A percentile compares a stretch with the other conserved stretches of the same genome.
Conservation (phyloP, 768 basidiomycete genomes). For the Leucosporidium yakuticum region DNA sequence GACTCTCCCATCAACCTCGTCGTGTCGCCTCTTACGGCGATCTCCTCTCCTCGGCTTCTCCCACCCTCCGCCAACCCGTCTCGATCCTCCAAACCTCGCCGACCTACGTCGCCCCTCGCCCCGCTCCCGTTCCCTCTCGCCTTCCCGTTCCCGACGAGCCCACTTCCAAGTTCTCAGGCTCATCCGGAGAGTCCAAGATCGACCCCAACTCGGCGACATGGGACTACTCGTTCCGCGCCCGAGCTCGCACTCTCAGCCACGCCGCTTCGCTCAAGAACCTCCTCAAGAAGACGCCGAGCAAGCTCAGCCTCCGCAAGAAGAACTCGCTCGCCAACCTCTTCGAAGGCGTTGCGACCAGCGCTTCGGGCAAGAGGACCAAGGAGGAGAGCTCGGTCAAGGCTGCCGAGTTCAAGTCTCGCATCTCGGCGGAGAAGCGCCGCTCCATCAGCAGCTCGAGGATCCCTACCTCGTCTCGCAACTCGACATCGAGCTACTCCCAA, state of each 20-base stretch:
- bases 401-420: not conserved
- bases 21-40: not conserved
- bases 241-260: constrained; percentile 11
- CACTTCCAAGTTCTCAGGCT: constrained; percentile 26
- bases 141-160: constrained; percentile 11
- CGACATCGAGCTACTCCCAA: constrained; percentile 2
- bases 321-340: constrained; percentile 24
- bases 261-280: constrained; percentile 8
- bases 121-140: not conserved
- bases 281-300: constrained; percentile 6
- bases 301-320: constrained; percentile 2
- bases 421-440: not conserved
- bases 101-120: not conserved
- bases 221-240: not conserved
- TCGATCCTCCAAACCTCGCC: not conserved
- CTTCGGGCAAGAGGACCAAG: not conserved
- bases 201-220: constrained; percentile 1
- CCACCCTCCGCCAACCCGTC: not conserved
- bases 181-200: constrained; percentile 14
- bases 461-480: not conserved
- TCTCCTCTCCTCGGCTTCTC: not conserved
- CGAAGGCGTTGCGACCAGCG: not conserved
- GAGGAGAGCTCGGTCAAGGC: not conserved
- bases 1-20: not conserved
- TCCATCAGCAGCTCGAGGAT: constrained; percentile 1